Evolutionary conservation across 1,284 basidiomycete genomes (phyloP).

Genomic region (Ceratobasidium sp.): DNA sequence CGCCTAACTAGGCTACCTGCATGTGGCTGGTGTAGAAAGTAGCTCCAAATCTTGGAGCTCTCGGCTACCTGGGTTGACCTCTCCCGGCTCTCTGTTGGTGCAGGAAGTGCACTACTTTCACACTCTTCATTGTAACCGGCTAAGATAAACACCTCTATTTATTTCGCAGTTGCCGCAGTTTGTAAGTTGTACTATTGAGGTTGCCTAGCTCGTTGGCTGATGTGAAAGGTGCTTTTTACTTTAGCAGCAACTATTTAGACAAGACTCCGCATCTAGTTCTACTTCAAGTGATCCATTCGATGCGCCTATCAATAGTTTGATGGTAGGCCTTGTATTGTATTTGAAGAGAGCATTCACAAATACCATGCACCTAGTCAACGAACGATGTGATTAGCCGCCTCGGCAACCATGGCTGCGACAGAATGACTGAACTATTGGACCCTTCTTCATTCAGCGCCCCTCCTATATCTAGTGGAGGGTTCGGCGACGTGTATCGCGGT

Average conservation of each 20-base stretch:
- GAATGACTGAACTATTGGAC: background rate
- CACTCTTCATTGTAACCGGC: too few relatives aligned
- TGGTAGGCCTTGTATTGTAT: background rate
- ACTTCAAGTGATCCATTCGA: background rate
- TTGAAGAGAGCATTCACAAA: background rate
- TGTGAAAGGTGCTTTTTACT: background rate
- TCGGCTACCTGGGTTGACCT: too few relatives aligned
- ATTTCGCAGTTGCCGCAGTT: background rate
- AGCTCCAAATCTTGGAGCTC: too few relatives aligned
- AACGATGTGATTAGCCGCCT: background rate
- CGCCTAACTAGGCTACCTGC: too few relatives aligned
- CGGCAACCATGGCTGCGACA: background rate
- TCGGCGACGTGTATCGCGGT: slow-evolving; percentile 2
- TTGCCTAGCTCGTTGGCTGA: background rate
- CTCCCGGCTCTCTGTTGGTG: too few relatives aligned
- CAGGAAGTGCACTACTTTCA: too few relatives aligned
- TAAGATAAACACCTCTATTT: too few relatives aligned
- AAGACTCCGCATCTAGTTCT: background rate
- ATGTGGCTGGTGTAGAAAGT: too few relatives aligned
- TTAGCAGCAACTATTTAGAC: background rate
- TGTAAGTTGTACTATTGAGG: background rate
- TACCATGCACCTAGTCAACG: background rate
- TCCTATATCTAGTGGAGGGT: background rate
- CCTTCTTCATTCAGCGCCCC: background rate
- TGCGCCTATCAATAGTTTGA: background rate